These are phyloP conservation scores for Coemansia biformis DNA, from an alignment of 192 early-diverging fungal genomes.

Conservation along the genomic window DNA sequence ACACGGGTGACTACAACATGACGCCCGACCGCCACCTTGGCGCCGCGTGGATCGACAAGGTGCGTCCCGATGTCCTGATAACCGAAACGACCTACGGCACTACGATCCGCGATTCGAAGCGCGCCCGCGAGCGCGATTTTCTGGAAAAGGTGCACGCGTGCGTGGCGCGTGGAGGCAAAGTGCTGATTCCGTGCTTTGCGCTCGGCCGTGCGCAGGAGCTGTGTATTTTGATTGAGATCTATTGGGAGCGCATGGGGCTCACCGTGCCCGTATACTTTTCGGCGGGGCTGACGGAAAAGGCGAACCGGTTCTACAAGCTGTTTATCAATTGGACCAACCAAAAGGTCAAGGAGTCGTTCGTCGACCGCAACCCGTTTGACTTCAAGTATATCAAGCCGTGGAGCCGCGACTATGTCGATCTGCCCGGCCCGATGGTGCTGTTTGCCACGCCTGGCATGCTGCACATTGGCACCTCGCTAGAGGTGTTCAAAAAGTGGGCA, in stretches of 20 bases:
- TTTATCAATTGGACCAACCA: constrained; percentile 99
- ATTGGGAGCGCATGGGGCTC: constrained; percentile 90
- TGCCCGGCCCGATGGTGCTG: constrained; percentile 88
- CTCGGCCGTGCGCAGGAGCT: constrained; percentile 96
- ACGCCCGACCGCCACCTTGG: constrained; percentile 89
- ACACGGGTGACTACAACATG: constrained; percentile 89
- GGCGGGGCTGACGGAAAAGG: constrained; percentile 87
- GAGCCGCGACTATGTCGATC: constrained; percentile 62
- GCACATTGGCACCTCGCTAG: constrained; percentile 91
- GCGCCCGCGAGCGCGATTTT: constrained; percentile 89
- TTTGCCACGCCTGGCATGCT: constrained; percentile 99
- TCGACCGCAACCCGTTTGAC: constrained; percentile 93
- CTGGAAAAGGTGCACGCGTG: constrained; percentile 80
- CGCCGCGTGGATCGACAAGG: constrained; percentile 91
- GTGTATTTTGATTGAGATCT: constrained; percentile 89
- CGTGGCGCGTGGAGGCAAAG: constrained; percentile 74
- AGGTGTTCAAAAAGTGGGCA: constrained; percentile 95
- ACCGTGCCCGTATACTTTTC: constrained; percentile 93
- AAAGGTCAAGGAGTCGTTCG: constrained; percentile 91
- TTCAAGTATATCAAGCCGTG: constrained; percentile 90
- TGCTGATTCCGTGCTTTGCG: constrained; percentile 97
- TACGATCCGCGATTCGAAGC: constrained; percentile 89
- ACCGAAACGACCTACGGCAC: constrained; percentile 98
- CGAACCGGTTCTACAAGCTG: constrained; percentile 94
- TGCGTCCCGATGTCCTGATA: constrained; percentile 87